A percentile compares a stretch with the other conserved stretches of the same genome.
These are phyloP conservation scores for Chalciporus sp. DNA, from an alignment of 1,284 basidiomycete genomes.

Conservation along the genomic window DNA sequence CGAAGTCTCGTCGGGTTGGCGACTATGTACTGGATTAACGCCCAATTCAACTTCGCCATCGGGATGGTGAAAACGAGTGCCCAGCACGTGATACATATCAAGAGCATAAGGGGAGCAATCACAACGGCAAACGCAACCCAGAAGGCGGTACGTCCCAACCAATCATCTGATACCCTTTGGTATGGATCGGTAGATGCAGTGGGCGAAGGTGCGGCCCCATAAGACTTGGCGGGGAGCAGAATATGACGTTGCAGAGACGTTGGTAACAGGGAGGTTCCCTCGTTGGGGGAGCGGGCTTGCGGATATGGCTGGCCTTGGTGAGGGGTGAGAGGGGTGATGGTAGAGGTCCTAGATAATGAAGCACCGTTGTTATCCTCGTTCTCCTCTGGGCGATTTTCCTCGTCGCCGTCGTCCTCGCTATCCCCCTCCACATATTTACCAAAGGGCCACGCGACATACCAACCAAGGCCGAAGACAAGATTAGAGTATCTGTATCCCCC, in stretches of 20 bases:
- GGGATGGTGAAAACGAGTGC: constrained; percentile 92
- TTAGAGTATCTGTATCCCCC: constrained; percentile 86
- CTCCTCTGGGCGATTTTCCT: constrained; percentile 38
- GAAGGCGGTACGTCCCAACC: constrained; percentile 76
- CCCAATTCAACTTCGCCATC: constrained; percentile 98
- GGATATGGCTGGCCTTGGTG: constrained; percentile 31
- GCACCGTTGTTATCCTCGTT: constrained; percentile 33
- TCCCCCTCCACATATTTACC: constrained; percentile 98
- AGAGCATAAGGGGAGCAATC: constrained; percentile 87
- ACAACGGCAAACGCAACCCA: constrained; percentile 76
- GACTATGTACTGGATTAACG: constrained; percentile 83
- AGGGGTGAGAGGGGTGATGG: constrained; percentile 36
- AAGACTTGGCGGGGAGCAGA: constrained; percentile 53
- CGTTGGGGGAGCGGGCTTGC: constrained; percentile 32
- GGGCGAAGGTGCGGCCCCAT: constrained; percentile 55
- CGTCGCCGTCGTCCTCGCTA: constrained; percentile 49
- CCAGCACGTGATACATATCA: constrained; percentile 92
- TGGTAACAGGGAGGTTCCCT: constrained; percentile 46
- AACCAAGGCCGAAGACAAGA: constrained; percentile 90
- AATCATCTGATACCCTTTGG: constrained; percentile 43
- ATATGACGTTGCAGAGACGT: constrained; percentile 35
- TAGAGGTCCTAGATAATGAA: constrained; percentile 35
- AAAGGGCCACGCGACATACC: constrained; percentile 98
- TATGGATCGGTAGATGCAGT: constrained; percentile 38
- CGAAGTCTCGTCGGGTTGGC: constrained; percentile 84